These are phyloP conservation scores for Colletotrichum australisinense DNA, from an alignment of 2,329 filamentous ascomycete genomes.

Conservation along the genomic window DNA sequence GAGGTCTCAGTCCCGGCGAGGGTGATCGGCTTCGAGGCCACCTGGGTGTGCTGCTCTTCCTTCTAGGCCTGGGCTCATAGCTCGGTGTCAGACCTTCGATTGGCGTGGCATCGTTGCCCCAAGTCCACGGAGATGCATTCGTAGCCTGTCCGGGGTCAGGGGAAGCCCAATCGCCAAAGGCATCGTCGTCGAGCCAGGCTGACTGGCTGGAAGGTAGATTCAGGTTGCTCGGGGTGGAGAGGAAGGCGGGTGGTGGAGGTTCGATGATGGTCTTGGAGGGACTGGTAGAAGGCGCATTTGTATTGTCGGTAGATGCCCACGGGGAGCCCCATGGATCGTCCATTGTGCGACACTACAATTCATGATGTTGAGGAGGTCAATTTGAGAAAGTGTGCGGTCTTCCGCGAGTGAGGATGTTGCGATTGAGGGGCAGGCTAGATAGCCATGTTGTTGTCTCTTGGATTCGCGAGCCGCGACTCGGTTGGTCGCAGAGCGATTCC, in stretches of 20 bases:
- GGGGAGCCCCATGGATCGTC: slow-evolving; percentile 74
- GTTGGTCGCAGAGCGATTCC: background rate
- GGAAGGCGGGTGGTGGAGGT: slow-evolving; percentile 55
- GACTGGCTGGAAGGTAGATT: slow-evolving; percentile 45
- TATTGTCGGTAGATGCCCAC: slow-evolving; percentile 61
- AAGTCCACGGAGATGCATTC: slow-evolving; percentile 31
- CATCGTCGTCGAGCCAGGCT: slow-evolving; percentile 55
- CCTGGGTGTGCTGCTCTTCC: slow-evolving; percentile 51
- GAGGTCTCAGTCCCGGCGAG: slow-evolving; percentile 47
- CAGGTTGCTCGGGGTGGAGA: slow-evolving; percentile 44
- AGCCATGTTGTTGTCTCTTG: slow-evolving; percentile 13
- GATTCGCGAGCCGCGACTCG: slow-evolving; percentile 15
- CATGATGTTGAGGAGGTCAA: slow-evolving; percentile 27
- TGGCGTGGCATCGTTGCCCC: slow-evolving; percentile 18
- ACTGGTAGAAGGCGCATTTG: slow-evolving; percentile 38
- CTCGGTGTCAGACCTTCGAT: slow-evolving; percentile 42
- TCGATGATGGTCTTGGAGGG: slow-evolving; percentile 50
- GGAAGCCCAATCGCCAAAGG: slow-evolving; percentile 51
- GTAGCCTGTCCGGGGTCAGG: slow-evolving; percentile 40
- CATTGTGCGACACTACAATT: slow-evolving; percentile 51
- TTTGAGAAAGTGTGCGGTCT: background rate
- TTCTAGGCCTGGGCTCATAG: slow-evolving; percentile 45
- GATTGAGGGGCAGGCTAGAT: background rate
- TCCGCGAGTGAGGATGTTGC: slow-evolving; percentile 1
- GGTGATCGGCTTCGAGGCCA: slow-evolving; percentile 53